Evolutionary conservation across 306 rosid species (phyloP).

Genomic region (Morella rubra): DNA sequence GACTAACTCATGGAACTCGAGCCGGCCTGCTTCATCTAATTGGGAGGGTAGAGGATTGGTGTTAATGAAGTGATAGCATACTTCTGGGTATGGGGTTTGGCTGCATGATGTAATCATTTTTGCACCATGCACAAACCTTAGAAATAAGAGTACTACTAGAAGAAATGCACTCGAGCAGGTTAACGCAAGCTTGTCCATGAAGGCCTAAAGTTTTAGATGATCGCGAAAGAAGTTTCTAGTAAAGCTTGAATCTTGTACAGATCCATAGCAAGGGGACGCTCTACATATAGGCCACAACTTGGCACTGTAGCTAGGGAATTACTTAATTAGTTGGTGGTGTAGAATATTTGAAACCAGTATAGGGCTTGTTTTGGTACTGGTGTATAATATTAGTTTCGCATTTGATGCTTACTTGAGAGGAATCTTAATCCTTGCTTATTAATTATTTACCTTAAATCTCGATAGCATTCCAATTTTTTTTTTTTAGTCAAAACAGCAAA

Average conservation of each 20-base stretch:
- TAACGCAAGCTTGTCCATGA: slow-evolving; percentile 40
- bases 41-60: slow-evolving; percentile 39
- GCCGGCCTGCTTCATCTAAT: slow-evolving; percentile 2
- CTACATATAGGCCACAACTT: slow-evolving; percentile 41
- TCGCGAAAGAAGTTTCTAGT: slow-evolving; percentile 8
- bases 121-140: slow-evolving; percentile 37
- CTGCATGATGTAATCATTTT: slow-evolving; percentile 42
- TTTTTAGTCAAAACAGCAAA: too few species aligned
- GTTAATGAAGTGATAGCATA: slow-evolving; percentile 50
- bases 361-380: not conserved
- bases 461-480: not conserved
- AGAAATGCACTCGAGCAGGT: slow-evolving; percentile 31
- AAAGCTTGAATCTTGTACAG: slow-evolving; percentile 22
- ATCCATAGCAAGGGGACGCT: slow-evolving; percentile 13
- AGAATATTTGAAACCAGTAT: not conserved
- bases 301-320: slow-evolving; percentile 21
- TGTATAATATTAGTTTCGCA: not conserved
- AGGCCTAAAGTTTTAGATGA: not conserved
- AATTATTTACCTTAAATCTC: not conserved
- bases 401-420: not conserved
- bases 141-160: slow-evolving; percentile 15
- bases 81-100: slow-evolving; percentile 72
- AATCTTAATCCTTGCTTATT: not conserved
- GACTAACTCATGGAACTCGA: slow-evolving; percentile 44
- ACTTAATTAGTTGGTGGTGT: not conserved